Conservation (phyloP, 2,329 filamentous ascomycete species). For the Nemania serpens region DNA sequence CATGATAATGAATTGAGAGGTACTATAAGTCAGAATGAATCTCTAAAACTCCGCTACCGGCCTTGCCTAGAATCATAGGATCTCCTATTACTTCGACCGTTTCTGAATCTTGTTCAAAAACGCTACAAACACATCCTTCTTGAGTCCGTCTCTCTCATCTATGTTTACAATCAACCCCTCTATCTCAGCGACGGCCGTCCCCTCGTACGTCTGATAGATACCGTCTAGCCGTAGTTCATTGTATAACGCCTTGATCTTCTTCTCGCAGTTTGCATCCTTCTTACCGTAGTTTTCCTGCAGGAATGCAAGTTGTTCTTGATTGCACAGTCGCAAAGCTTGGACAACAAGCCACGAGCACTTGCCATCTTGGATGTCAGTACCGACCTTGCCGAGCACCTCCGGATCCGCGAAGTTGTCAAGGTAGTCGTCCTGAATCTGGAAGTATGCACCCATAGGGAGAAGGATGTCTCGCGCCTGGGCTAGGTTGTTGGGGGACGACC, state of each 20-base stretch:
- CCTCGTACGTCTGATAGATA: background rate
- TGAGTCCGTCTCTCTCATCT: background rate
- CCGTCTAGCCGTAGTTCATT: background rate
- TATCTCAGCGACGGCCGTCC: background rate
- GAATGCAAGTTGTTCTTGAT: background rate
- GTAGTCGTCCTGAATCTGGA: background rate
- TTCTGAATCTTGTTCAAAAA: background rate
- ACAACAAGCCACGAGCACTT: background rate
- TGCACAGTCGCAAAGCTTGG: background rate
- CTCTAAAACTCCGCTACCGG: background rate
- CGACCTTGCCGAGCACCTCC: background rate
- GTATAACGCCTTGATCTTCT: background rate
- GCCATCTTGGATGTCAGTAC: background rate
- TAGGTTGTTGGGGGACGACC: background rate
- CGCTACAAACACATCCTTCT: background rate
- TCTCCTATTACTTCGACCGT: background rate
- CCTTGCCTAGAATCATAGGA: background rate
- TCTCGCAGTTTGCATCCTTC: background rate
- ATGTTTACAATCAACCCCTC: background rate
- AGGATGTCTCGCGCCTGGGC: background rate
- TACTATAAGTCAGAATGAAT: background rate
- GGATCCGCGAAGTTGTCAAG: background rate
- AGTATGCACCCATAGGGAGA: background rate
- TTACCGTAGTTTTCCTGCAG: background rate
- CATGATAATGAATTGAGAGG: background rate